A percentile compares a stretch with the other conserved stretches of the same genome.
These are phyloP conservation scores for Globisporangium rhizosaccharum DNA, from an alignment of 352 stramenopile species.

Conservation along the genomic window DNA sequence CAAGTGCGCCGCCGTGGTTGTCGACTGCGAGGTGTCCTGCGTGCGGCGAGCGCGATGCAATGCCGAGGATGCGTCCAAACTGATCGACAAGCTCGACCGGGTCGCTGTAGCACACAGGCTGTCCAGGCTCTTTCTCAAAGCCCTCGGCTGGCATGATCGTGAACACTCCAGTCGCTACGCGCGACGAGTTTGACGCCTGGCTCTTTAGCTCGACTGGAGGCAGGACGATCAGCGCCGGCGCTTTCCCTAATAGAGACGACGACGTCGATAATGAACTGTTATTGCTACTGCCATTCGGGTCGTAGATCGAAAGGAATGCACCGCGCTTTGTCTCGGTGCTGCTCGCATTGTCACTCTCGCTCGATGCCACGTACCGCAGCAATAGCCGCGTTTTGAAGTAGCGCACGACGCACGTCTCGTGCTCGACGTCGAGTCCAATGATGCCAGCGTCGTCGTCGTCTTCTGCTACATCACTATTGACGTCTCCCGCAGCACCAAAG, in stretches of 20 bases:
- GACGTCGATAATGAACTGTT: slow-evolving; percentile 1
- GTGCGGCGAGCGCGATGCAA: slow-evolving; percentile 19
- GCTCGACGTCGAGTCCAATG: slow-evolving; percentile 6
- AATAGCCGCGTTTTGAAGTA: slow-evolving; percentile 30
- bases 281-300: slow-evolving; percentile 1
- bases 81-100: slow-evolving; percentile 32
- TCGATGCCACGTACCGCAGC: slow-evolving; percentile 17
- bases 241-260: slow-evolving; percentile 17
- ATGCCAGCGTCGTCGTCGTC: neutral
- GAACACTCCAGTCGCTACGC: slow-evolving; percentile 22
- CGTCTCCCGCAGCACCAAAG: neutral
- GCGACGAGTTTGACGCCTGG: neutral
- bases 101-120: slow-evolving; percentile 39
- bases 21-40: slow-evolving; percentile 26
- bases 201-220: slow-evolving; percentile 10
- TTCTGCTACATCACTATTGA: neutral
- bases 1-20: slow-evolving; percentile 24
- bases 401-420: slow-evolving; percentile 28
- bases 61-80: slow-evolving; percentile 24
- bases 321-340: neutral
- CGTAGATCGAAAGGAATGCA: slow-evolving; percentile 22
- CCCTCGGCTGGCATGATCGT: slow-evolving; percentile 30
- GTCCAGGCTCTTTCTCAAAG: slow-evolving; percentile 29
- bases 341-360: neutral
- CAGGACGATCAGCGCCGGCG: slow-evolving; percentile 23